Base-by-base conservation (phyloP, 2,329 filamentous ascomycete genomes). In the Paecilomyces fulvus region DNA sequence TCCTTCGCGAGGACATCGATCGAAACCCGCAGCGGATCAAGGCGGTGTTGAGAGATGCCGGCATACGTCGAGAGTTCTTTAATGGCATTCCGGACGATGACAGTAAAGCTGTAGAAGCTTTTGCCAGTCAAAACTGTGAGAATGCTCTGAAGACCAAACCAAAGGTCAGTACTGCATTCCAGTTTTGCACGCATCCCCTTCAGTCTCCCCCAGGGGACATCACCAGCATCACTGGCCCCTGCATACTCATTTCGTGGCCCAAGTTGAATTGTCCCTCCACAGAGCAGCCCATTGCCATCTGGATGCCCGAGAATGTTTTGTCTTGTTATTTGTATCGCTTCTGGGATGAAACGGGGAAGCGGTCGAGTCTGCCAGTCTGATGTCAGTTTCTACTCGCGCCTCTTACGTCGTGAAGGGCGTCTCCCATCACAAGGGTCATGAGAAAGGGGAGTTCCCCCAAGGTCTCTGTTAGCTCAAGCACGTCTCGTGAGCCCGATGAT, bases 131-230 rank as follows among this genome's bases (percentile, higher is more conserved):
- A 62, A 96, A 95, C 65, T 76, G 82, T 61, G 83, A 85, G 58
- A 87, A 83, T 59, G 90, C 90, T 12, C 77, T 96, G 53, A 95
- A 95, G 79, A 92, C 84, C 37, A 86, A 87, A 67, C 92, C 92
- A 3, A 92, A 92, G 83, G 90, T 90, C 71, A 70, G 80, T 75
- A 10, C 43, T 58, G 53, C 21, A 43, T 51, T 55, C 59, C 57
- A 57, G 20, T 60, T 54, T 60, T 37, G 11, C n/a, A 31, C 30
- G 14, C 25, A 17, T 52, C 25, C 10, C 11, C 11, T 28, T 21
- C 50, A 33, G 25, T 10, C 14, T n/a, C 20, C 17, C 21, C 10
- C 20, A 23, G 48, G 20, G 20, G 28, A 21, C 11, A 52, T 52
- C 25, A 52, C 50, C 48, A 49, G 9, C 48, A 21, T 28, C 48